These are phyloP conservation scores for Rhizopus stolonifer DNA, from an alignment of 371 early-diverging fungal species.

Conservation along the genomic window DNA sequence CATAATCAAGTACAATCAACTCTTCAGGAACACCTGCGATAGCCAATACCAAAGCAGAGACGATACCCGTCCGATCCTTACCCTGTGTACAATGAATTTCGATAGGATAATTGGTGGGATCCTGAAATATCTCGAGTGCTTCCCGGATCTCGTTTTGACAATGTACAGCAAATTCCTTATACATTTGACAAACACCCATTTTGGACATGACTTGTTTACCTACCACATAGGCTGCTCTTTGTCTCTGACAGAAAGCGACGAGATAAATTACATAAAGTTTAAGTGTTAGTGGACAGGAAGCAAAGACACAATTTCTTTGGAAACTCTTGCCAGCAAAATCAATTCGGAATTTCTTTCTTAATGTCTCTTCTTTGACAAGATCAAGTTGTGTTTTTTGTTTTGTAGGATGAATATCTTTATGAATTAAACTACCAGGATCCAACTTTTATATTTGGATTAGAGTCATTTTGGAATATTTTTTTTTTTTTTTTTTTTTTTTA, in stretches of 20 bases:
- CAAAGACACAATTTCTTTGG: constrained; percentile 43
- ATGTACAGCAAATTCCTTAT: constrained; percentile 55
- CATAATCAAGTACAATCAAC: constrained; percentile 66
- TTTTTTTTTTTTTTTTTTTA: constrained; percentile 4
- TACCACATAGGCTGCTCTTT: constrained; percentile 47
- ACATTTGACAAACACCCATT: constrained; percentile 61
- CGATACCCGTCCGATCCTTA: constrained; percentile 77
- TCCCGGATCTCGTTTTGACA: constrained; percentile 54
- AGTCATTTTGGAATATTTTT: not conserved
- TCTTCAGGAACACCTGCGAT: constrained; percentile 62
- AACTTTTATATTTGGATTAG: not conserved
- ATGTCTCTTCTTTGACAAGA: constrained; percentile 1
- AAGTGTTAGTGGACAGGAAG: constrained; percentile 27
- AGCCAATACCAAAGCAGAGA: constrained; percentile 55
- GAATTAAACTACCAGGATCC: not conserved
- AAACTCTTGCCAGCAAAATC: constrained; percentile 47
- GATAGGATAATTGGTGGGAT: constrained; percentile 64
- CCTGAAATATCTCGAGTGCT: constrained; percentile 53
- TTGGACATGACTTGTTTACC: constrained; percentile 50
- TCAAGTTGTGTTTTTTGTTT: not conserved
- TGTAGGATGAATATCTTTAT: not conserved
- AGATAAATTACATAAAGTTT: constrained; percentile 38
- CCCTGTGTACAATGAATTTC: constrained; percentile 80
- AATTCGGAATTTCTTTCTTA: constrained; percentile 35
- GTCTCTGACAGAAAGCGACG: constrained; percentile 35